Percentiles rank a stretch among this genome's conserved stretches.
These are phyloP conservation scores for Quercus mongolica DNA, from an alignment of 306 rosid genomes.

Conservation along the genomic window DNA sequence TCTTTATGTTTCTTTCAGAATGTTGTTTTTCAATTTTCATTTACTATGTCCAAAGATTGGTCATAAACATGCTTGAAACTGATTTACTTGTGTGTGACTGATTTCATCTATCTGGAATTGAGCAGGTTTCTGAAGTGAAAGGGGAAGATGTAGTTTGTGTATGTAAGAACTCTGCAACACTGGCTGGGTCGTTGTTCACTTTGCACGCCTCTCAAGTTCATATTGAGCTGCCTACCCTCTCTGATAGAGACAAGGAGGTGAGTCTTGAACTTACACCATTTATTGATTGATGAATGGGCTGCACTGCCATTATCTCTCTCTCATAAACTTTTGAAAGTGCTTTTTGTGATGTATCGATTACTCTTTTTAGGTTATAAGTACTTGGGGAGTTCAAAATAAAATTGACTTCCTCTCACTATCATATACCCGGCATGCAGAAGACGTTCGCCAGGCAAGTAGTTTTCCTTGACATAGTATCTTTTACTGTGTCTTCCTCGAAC, in stretches of 20 bases:
- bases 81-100: constrained; percentile 12
- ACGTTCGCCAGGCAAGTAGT: constrained; percentile 67
- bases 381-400: constrained; percentile 81
- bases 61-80: background rate
- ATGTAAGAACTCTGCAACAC: constrained; percentile 82
- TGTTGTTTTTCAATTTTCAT: background rate
- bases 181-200: constrained; percentile 90
- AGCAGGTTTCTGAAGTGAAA: constrained; percentile 80
- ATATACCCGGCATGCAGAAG: constrained; percentile 80
- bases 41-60: constrained; percentile 1
- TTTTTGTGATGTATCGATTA: background rate
- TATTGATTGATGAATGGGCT: constrained; percentile 1
- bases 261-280: constrained; percentile 2
- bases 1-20: background rate
- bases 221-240: constrained; percentile 86
- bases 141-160: constrained; percentile 81
- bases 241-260: constrained; percentile 87
- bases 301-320: background rate
- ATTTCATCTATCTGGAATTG: constrained; percentile 22
- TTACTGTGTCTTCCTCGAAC: background rate
- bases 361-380: constrained; percentile 62
- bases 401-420: constrained; percentile 90
- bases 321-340: background rate
- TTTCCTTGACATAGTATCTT: constrained; percentile 7
- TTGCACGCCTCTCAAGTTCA: constrained; percentile 88